Conservation (phyloP, 2,329 filamentous ascomycete genomes). For the Thermochaetoides dissita region DNA sequence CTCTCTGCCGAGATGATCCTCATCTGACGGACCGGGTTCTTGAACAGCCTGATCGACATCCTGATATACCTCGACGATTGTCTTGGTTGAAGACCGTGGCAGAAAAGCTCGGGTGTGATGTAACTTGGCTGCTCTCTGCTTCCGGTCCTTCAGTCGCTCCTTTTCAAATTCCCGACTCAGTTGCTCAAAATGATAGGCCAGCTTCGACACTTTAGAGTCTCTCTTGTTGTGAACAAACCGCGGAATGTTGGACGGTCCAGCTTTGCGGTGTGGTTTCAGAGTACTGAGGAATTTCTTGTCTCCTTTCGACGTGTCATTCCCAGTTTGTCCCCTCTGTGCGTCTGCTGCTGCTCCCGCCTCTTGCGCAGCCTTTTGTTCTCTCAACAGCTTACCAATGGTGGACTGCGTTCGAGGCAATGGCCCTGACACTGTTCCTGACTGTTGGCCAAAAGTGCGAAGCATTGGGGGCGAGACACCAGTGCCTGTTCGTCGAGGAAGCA, state of each 20-base stretch:
- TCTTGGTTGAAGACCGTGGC: conserved; percentile 82
- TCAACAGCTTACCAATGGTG: conserved; percentile 26
- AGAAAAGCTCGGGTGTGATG: conserved; percentile 61
- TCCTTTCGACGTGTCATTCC: conserved; percentile 24
- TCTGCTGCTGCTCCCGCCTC: conserved; percentile 18
- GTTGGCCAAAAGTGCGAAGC: conserved; percentile 39
- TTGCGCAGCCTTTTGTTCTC: conserved; percentile 9
- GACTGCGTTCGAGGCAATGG: conserved; percentile 33
- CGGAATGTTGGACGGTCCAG: conserved; percentile 65
- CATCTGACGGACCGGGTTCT: conserved; percentile 55
- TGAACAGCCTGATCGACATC: conserved; percentile 88
- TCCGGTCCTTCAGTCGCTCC: conserved; percentile 74
- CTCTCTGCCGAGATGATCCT: conserved; percentile 34
- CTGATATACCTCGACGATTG: conserved; percentile 89
- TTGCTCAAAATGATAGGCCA: conserved; percentile 93
- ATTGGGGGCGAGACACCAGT: conserved; percentile 37
- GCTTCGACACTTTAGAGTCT: conserved; percentile 69
- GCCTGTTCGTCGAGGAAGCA: conserved; percentile 31
- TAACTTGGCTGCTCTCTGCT: conserved; percentile 64
- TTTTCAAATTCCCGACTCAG: conserved; percentile 93
- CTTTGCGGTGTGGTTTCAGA: conserved; percentile 46
- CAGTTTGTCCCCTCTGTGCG: too few relatives aligned
- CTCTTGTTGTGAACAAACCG: conserved; percentile 60
- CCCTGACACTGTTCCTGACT: conserved; percentile 29
- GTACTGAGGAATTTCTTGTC: conserved; percentile 64